These are phyloP conservation scores for Caryopteris hybrid DNA, from an alignment of 305 asterid species.

Conservation along the genomic window DNA sequence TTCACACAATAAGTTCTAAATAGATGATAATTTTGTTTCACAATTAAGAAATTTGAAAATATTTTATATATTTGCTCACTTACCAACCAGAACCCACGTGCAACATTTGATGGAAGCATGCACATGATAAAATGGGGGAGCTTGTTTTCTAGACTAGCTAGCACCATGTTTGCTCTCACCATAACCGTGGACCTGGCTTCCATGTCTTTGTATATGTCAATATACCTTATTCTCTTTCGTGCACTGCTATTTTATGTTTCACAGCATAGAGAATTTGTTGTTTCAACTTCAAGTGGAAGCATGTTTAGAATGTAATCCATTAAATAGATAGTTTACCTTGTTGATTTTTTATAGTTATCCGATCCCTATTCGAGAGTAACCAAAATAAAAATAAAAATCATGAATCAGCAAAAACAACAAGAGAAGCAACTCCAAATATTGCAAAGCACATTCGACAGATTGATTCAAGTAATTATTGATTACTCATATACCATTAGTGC, in stretches of 20 bases:
- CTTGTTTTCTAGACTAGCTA: constrained; percentile 34
- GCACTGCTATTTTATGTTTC: constrained; percentile 21
- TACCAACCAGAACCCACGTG: constrained; percentile 94
- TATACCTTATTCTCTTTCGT: constrained; percentile 34
- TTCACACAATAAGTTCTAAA: constrained; percentile 2
- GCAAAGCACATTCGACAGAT: background rate
- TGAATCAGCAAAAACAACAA: constrained; percentile 11
- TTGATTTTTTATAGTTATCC: constrained; percentile 34
- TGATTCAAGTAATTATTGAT: background rate
- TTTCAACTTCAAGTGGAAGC: background rate
- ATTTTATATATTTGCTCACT: background rate
- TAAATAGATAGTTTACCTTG: constrained; percentile 34
- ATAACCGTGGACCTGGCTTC: constrained; percentile 51
- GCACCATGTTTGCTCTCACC: constrained; percentile 60
- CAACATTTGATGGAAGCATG: constrained; percentile 89
- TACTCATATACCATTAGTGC: background rate
- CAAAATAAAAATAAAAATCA: constrained; percentile 19
- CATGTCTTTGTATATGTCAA: constrained; percentile 51
- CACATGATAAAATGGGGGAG: constrained; percentile 64
- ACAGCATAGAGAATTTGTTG: constrained; percentile 13
- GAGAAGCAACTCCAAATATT: too few relatives aligned
- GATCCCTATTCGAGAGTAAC: constrained; percentile 45
- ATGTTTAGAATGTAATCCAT: constrained; percentile 1
- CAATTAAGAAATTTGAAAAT: background rate
- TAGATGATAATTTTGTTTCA: too few relatives aligned